A percentile compares a stretch with the other conserved stretches of the same genome.
phyloP scores from a whole-genome alignment of 352 stramenopile genomes.

The Pythium phragmitis region DNA sequence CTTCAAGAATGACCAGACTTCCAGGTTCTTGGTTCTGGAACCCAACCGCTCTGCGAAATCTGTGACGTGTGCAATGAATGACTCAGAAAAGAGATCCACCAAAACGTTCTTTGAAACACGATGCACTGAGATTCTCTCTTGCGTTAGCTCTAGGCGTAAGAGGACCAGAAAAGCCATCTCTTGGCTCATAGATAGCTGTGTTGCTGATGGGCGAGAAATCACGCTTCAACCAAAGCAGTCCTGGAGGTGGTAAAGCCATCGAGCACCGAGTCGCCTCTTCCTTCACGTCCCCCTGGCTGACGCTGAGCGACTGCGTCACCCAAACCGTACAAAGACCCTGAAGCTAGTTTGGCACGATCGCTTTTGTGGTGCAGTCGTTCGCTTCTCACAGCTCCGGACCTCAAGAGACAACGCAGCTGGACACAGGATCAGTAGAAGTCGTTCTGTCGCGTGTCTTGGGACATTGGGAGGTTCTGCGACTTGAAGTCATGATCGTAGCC shows the following conservation, averaged over 20 bases:
- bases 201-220: neutral
- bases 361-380: neutral
- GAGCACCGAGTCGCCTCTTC: too few relatives aligned
- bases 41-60: neutral
- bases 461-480: slow-evolving; percentile 83
- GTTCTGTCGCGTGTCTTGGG: slow-evolving; percentile 58
- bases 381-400: neutral
- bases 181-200: too few relatives aligned
- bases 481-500: slow-evolving; percentile 80
- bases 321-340: neutral
- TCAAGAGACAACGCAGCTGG: neutral
- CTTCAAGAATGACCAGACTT: neutral
- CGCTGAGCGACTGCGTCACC: neutral
- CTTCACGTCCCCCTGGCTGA: neutral
- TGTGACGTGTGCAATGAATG: slow-evolving; percentile 13
- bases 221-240: neutral
- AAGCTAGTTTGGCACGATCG: neutral
- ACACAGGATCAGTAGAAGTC: slow-evolving; percentile 66
- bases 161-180: too few relatives aligned
- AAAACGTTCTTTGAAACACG: neutral
- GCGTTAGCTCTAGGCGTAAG: too few relatives aligned
- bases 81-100: slow-evolving; percentile 17
- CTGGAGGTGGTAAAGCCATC: too few relatives aligned
- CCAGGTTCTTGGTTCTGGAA: slow-evolving; percentile 8
- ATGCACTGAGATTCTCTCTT: neutral